phyloP scores from a whole-genome alignment of 2,329 filamentous ascomycete species.

The Boeremia exigua region DNA sequence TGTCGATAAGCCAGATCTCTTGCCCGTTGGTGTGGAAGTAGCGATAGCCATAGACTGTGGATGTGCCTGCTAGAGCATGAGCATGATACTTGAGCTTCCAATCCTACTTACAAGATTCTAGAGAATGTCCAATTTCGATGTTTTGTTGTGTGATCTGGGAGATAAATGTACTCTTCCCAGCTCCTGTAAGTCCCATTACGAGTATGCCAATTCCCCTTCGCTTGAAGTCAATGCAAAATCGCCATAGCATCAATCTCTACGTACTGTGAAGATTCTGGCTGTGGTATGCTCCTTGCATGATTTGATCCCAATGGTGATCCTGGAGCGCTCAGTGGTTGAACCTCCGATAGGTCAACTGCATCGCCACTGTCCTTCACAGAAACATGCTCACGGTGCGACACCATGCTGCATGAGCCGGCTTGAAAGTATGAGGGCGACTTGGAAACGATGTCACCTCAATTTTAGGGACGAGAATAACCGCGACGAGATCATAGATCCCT shows the following conservation, averaged over 20 bases:
- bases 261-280: neutral
- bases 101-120: neutral
- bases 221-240: neutral
- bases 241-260: neutral
- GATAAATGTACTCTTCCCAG: constrained; percentile 52
- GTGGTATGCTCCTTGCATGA: neutral
- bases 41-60: neutral
- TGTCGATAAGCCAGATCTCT: constrained; percentile 49
- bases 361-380: neutral
- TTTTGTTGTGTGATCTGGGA: constrained; percentile 9
- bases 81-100: neutral
- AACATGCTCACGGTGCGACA: neutral
- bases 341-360: neutral
- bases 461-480: too few relatives aligned
- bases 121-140: constrained; percentile 30
- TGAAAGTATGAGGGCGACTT: neutral
- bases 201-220: constrained; percentile 10
- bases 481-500: too few relatives aligned
- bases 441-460: neutral
- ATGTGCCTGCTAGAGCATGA: neutral
- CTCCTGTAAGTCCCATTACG: constrained; percentile 52
- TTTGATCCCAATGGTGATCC: neutral
- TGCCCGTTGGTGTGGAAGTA: neutral
- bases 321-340: neutral
- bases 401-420: neutral